Conservation (phyloP, 2,329 filamentous ascomycete species). For the Sporothrix protearum region DNA sequence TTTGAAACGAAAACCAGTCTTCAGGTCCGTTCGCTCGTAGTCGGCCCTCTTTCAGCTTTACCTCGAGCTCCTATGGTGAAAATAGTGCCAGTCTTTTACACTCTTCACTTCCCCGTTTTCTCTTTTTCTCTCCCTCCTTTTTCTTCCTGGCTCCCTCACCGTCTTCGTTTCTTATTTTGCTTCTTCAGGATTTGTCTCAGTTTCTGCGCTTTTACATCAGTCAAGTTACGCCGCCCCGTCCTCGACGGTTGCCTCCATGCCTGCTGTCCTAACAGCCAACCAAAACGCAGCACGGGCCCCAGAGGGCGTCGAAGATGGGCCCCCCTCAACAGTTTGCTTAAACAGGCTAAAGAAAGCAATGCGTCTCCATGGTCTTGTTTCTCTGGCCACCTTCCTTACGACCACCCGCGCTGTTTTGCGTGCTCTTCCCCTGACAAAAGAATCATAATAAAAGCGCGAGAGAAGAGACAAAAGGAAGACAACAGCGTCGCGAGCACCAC, state of each 20-base stretch:
- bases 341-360: neutral
- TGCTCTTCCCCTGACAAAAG: neutral
- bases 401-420: neutral
- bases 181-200: neutral
- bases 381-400: neutral
- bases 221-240: neutral
- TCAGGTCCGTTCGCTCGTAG: no score
- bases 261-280: neutral
- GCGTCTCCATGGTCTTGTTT: neutral
- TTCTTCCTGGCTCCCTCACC: neutral
- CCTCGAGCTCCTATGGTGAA: no score
- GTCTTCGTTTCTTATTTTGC: neutral
- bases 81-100: neutral
- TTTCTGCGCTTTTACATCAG: neutral
- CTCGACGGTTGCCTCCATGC: neutral
- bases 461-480: neutral
- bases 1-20: neutral
- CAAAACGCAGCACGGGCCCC: neutral
- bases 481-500: neutral
- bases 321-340: neutral
- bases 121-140: neutral
- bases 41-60: no score
- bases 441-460: neutral
- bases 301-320: neutral
- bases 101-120: neutral